A percentile compares a stretch with the other conserved stretches of the same genome.
Conservation (phyloP, 2,329 filamentous ascomycete species). For the Penicillium sclerotigenum region DNA sequence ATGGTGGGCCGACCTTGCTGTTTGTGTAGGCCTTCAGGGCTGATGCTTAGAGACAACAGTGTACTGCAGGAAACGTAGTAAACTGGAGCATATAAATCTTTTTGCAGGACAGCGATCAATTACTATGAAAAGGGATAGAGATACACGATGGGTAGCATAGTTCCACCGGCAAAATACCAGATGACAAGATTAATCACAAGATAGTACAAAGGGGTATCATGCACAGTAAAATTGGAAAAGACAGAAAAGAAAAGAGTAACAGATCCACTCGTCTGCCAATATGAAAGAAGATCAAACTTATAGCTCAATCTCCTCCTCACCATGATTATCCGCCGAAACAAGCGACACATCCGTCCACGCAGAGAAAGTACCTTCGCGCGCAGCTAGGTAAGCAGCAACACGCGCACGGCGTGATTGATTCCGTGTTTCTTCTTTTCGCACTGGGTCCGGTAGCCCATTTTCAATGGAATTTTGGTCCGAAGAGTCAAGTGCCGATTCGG, state of each 20-base stretch:
- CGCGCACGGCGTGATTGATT: constrained; percentile 23
- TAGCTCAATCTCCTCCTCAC: constrained; percentile 42
- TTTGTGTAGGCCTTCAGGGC: neutral
- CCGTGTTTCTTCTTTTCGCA: neutral
- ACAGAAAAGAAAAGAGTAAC: neutral
- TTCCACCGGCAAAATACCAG: neutral
- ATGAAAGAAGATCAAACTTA: constrained; percentile 17
- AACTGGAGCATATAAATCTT: neutral
- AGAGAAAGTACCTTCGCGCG: constrained; percentile 41
- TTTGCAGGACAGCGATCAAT: neutral
- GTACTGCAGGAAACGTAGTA: neutral
- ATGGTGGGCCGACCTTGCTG: neutral
- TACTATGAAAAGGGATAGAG: no score
- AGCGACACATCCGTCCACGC: constrained; percentile 44
- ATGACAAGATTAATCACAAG: neutral
- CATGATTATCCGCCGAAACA: constrained; percentile 46
- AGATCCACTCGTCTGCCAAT: neutral
- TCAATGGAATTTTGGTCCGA: neutral
- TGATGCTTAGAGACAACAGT: no score
- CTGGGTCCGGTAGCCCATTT: neutral
- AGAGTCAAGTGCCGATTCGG: constrained; percentile 18
- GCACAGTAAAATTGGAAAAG: neutral
- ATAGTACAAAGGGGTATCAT: constrained; percentile 1
- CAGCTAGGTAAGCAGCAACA: constrained; percentile 41
- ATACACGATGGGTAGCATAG: neutral